These are phyloP conservation scores for Paramecium primaurelia DNA, from an alignment of 73 alveolate genomes.

Conservation along the genomic window DNA sequence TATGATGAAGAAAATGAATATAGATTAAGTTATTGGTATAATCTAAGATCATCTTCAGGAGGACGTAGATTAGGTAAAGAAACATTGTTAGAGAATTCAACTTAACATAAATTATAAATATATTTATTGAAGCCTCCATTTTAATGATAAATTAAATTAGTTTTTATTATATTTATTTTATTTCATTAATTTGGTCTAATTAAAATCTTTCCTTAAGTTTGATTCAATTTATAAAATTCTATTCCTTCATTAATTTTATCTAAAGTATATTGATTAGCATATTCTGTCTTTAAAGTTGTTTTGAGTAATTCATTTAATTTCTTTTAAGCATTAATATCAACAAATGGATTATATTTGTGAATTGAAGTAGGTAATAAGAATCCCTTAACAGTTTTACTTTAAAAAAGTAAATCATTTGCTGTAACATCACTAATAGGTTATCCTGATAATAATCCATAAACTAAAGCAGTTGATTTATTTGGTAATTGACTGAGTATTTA, in stretches of 20 bases:
- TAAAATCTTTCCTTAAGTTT: background rate
- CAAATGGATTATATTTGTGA: slow-evolving; percentile 11
- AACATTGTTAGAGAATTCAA: background rate
- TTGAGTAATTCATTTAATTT: background rate
- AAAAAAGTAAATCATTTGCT: slow-evolving; percentile 58
- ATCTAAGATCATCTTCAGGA: background rate
- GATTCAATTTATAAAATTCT: background rate
- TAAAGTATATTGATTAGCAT: background rate
- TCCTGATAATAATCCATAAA: slow-evolving; percentile 63
- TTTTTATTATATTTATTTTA: background rate
- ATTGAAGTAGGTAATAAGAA: background rate
- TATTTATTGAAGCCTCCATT: background rate
- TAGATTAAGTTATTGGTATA: background rate
- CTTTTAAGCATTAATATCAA: background rate
- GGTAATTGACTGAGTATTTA: slow-evolving; percentile 69
- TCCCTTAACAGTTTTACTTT: slow-evolving; percentile 67
- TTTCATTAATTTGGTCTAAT: background rate
- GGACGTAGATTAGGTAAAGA: background rate
- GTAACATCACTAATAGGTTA: slow-evolving; percentile 31
- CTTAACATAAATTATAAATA: background rate
- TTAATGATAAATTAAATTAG: background rate
- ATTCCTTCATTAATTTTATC: background rate
- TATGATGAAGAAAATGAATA: background rate
- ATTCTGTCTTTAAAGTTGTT: background rate
- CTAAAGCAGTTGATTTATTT: slow-evolving; percentile 50